phyloP scores from a whole-genome alignment of 2,329 filamentous ascomycete species.

The Hysterium pulicare region DNA sequence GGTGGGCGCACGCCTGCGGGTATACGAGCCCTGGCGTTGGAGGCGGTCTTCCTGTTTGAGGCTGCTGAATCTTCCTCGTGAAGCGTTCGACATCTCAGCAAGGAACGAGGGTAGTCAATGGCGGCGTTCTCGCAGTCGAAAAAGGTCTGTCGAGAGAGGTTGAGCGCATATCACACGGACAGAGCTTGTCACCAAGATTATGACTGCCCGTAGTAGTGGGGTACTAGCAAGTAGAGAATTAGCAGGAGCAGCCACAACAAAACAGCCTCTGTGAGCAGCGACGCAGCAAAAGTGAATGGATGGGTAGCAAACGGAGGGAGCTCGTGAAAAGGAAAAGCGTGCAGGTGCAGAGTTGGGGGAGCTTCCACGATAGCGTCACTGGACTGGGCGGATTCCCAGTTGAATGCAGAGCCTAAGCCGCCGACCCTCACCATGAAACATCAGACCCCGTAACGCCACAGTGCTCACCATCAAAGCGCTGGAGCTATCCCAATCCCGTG shows the following conservation, averaged over 20 bases:
- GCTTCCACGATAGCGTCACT: slow-evolving; percentile 1
- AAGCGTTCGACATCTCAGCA: slow-evolving; percentile 22
- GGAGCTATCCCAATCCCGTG: not conserved
- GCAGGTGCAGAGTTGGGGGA: not conserved
- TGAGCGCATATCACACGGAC: slow-evolving; percentile 24
- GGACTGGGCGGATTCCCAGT: too few species aligned
- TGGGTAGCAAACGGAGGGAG: not conserved
- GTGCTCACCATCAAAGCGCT: not conserved
- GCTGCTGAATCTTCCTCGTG: slow-evolving; percentile 40
- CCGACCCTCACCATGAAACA: too few species aligned
- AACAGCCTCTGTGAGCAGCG: too few species aligned
- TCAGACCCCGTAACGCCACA: slow-evolving; percentile 1
- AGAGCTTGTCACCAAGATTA: not conserved
- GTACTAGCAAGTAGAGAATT: not conserved
- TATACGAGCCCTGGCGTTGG: slow-evolving; percentile 36
- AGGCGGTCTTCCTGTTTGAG: slow-evolving; percentile 40
- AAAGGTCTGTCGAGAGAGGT: slow-evolving; percentile 6
- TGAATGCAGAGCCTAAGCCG: too few species aligned
- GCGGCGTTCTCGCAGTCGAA: slow-evolving; percentile 11
- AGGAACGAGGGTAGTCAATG: slow-evolving; percentile 12
- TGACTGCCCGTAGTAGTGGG: not conserved
- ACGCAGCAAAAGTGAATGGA: not conserved
- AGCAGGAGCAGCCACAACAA: not conserved
- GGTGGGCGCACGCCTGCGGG: slow-evolving; percentile 38
- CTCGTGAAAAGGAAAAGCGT: not conserved